Percentiles rank a stretch among this genome's conserved stretches.
Conservation (phyloP, 2,329 filamentous ascomycete genomes). For the Ophiostoma australiae region DNA sequence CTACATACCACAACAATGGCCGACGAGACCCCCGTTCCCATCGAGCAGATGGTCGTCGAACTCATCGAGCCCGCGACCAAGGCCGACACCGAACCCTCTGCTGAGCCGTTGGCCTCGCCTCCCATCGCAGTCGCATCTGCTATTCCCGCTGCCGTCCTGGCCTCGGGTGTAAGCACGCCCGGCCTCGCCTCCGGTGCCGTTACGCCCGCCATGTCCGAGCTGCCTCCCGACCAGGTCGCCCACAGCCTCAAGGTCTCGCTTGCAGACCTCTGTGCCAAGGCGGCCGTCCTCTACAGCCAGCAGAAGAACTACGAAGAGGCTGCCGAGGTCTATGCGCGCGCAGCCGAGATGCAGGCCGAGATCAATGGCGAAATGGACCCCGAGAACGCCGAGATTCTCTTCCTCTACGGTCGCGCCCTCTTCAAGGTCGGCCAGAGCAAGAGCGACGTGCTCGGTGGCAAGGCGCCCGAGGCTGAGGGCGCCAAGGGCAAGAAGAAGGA, state of each 20-base stretch:
- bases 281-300: conserved; percentile 77
- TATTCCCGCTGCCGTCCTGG: conserved; percentile 18
- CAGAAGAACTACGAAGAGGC: conserved; percentile 78
- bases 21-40: conserved; percentile 19
- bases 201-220: conserved; percentile 33
- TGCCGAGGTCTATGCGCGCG: conserved; percentile 80
- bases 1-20: conserved; percentile 22
- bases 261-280: conserved; percentile 72
- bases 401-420: conserved; percentile 86
- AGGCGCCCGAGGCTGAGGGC: conserved; percentile 54
- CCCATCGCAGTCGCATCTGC: conserved; percentile 23
- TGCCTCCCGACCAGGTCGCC: conserved; percentile 35
- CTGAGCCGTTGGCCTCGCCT: neutral
- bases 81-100: conserved; percentile 14
- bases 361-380: conserved; percentile 88
- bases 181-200: conserved; percentile 32
- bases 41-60: conserved; percentile 12
- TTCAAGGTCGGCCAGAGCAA: conserved; percentile 93
- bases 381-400: conserved; percentile 89
- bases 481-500: conserved; percentile 38
- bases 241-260: conserved; percentile 56
- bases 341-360: conserved; percentile 82
- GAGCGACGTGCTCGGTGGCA: conserved; percentile 87
- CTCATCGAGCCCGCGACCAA: conserved; percentile 1
- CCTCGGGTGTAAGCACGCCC: conserved; percentile 31